Evolutionary conservation across 805 yeast genomes (phyloP), one percentile per base, ranked within the genome.

Genomic region (Ogataea dorogensis): DNA sequence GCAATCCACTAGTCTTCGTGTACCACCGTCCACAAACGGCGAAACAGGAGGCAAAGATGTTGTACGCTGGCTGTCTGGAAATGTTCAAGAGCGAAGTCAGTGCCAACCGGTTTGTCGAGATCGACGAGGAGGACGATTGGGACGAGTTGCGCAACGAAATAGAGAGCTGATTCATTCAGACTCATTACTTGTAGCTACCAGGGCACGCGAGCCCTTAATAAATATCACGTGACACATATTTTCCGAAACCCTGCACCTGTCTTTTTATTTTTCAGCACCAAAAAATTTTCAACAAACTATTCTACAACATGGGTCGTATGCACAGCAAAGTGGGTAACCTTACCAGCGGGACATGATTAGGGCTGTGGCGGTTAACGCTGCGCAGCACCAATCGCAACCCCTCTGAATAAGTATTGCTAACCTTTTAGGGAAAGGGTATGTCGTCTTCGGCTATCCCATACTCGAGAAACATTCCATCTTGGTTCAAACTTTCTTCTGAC

Each of bases 361-460:
- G 39, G 39, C 39, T 28, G 33, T 16, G 18, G 39, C 39, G 39
- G 39, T 35, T 33, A 8, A 42, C 31, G 68, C 79, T 73, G 77
- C 59, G 43, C 65, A 71, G 68, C 61, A 61, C 79, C 79, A 69
- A 69, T 70, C 70, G 71, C 64, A 56, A 50, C 46, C 44, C 42
- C 45, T 40, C 54, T 52, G 59, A 64, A 51, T 47, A 57, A 43
- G 56, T 53, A 44, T 34, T 31, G 24, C 50, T 40, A 32, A 28
- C 33, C 19, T 15, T 49, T 36, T 63, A 85, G 95, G 99, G 99
- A 75, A 93, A 93, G 77, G 99, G 99, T 77, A 94, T 93, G 67
- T 87, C 97, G 63, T 82, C 96, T 64, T 88, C 98, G 68, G 95
- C 98, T 68, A 77, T 88, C 72, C 98, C 99, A 72, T 93, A 93